These are phyloP conservation scores for Boletus bicolor DNA, from an alignment of 768 basidiomycete genomes.

Conservation along the genomic window DNA sequence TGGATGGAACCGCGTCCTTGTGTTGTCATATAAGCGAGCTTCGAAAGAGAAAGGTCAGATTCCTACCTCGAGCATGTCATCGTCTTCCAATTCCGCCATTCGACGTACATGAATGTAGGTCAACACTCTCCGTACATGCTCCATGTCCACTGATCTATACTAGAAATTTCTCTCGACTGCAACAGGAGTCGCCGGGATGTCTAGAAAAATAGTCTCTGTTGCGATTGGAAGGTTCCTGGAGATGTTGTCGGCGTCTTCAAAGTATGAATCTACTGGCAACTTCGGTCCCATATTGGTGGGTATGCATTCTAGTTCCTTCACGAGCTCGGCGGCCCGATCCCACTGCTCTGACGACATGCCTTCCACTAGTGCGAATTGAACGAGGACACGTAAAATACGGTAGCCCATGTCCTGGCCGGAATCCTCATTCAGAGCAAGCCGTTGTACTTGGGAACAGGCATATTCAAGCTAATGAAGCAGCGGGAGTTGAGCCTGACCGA, in stretches of 20 bases:
- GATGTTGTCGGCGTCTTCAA: not conserved
- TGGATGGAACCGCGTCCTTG: not conserved
- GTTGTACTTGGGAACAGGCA: not conserved
- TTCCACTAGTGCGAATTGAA: not conserved
- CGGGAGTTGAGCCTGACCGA: not conserved
- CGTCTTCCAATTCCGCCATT: conserved; percentile 24
- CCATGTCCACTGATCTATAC: too few relatives aligned
- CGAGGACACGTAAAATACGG: not conserved
- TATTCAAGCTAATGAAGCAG: not conserved
- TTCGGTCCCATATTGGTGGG: not conserved
- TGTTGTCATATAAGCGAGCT: not conserved
- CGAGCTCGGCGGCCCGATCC: not conserved
- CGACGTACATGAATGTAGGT: conserved; percentile 29
- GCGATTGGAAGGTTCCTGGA: not conserved
- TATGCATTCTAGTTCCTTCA: not conserved
- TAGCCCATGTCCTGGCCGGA: not conserved
- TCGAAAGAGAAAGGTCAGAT: not conserved
- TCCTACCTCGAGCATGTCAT: conserved; percentile 1
- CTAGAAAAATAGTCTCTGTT: too few relatives aligned
- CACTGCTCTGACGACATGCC: not conserved
- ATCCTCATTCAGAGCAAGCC: not conserved
- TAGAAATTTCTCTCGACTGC: too few relatives aligned
- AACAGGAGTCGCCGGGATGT: too few relatives aligned
- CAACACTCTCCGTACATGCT: too few relatives aligned
- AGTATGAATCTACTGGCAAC: not conserved